Conservation (phyloP, 2,329 filamentous ascomycete species). For the Alternaria arborescens region DNA sequence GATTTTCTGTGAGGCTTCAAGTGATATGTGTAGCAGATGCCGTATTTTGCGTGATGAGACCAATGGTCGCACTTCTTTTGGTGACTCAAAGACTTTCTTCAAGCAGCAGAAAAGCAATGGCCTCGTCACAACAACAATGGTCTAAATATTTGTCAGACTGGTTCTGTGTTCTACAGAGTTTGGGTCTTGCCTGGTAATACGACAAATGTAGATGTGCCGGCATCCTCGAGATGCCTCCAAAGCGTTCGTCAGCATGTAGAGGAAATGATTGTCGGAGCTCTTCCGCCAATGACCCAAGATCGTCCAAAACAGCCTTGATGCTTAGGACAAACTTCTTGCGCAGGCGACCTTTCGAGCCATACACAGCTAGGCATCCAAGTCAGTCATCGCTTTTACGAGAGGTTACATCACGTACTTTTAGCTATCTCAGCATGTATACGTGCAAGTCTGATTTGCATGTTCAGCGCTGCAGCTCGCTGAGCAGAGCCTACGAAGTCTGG, state of each 20-base stretch:
- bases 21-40: slow-evolving; percentile 53
- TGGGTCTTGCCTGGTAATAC: slow-evolving; percentile 51
- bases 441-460: slow-evolving; percentile 59
- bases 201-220: slow-evolving; percentile 50
- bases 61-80: slow-evolving; percentile 39
- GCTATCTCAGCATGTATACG: slow-evolving; percentile 57
- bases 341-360: slow-evolving; percentile 57
- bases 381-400: neutral
- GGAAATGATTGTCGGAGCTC: slow-evolving; percentile 52
- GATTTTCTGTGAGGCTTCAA: slow-evolving; percentile 57
- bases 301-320: slow-evolving; percentile 53
- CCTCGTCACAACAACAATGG: slow-evolving; percentile 53
- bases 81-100: slow-evolving; percentile 46
- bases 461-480: slow-evolving; percentile 53
- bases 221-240: slow-evolving; percentile 54
- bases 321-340: slow-evolving; percentile 50
- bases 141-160: slow-evolving; percentile 32
- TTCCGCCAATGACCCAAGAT: slow-evolving; percentile 52
- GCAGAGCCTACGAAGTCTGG: slow-evolving; percentile 54
- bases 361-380: slow-evolving; percentile 47
- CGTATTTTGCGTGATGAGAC: slow-evolving; percentile 51
- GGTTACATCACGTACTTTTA: slow-evolving; percentile 49
- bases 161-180: neutral
- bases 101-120: slow-evolving; percentile 57
- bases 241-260: slow-evolving; percentile 47